These are phyloP conservation scores for Aspergillus panamensis DNA, from an alignment of 495 filamentous ascomycete genomes.

Conservation along the genomic window DNA sequence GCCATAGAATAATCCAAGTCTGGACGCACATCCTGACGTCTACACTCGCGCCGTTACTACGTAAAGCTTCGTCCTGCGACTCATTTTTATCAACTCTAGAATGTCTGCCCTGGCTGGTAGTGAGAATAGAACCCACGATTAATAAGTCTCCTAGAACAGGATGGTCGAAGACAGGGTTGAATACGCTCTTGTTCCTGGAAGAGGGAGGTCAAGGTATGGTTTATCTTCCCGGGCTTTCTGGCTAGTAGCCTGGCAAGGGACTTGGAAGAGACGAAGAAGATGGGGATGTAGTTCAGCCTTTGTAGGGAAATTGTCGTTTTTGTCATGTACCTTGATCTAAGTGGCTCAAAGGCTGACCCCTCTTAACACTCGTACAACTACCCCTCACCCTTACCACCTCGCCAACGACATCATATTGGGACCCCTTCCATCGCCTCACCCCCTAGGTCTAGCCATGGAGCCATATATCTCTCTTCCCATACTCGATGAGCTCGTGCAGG, in stretches of 20 bases:
- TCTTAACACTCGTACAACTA: no score
- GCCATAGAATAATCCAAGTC: no score
- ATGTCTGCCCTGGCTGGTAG: slow-evolving; percentile 43
- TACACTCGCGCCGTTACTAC: slow-evolving; percentile 44
- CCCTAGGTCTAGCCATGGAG: no score
- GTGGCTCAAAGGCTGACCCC: no score
- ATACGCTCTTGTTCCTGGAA: slow-evolving; percentile 56
- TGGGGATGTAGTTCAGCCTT: slow-evolving; percentile 39
- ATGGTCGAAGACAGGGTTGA: slow-evolving; percentile 56
- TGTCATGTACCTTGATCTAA: no score
- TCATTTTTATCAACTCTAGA: slow-evolving; percentile 51
- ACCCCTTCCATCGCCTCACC: no score
- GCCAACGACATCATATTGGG: no score
- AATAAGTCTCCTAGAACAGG: slow-evolving; percentile 40
- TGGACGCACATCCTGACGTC: slow-evolving; percentile 48
- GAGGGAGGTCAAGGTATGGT: slow-evolving; percentile 61
- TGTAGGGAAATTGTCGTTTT: slow-evolving; percentile 21
- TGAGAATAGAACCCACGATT: slow-evolving; percentile 20
- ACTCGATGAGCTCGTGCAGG: no score
- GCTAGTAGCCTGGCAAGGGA: slow-evolving; percentile 49
- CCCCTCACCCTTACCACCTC: no score
- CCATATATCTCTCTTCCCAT: no score
- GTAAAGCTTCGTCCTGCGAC: slow-evolving; percentile 38
- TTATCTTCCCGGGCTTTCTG: slow-evolving; percentile 53
- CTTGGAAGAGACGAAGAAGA: slow-evolving; percentile 29